These are phyloP conservation scores for Trypanosoma lewisi DNA, from an alignment of 208 protist species.

Conservation along the genomic window DNA sequence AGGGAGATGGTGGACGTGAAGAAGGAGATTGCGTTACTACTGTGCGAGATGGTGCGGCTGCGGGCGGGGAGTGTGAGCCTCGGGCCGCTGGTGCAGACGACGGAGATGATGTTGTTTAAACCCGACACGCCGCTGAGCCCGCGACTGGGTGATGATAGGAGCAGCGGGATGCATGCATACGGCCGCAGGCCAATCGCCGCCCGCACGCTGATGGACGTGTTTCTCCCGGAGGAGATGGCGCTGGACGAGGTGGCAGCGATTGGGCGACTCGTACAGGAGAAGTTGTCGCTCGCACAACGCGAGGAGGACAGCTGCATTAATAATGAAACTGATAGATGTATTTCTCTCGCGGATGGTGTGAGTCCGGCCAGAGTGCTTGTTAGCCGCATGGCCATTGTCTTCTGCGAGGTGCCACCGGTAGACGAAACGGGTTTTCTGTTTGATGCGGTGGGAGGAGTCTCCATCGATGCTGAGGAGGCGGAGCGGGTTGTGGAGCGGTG, in stretches of 20 bases:
- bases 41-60: conserved; percentile 38
- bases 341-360: conserved; percentile 7
- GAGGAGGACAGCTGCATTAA: neutral
- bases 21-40: conserved; percentile 28
- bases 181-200: conserved; percentile 49
- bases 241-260: conserved; percentile 17
- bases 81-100: conserved; percentile 42
- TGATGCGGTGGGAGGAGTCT: conserved; percentile 45
- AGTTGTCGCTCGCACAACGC: conserved; percentile 13
- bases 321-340: neutral
- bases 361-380: conserved; percentile 24
- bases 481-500: conserved; percentile 55
- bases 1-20: conserved; percentile 28
- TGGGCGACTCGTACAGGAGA: conserved; percentile 35
- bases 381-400: conserved; percentile 44
- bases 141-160: conserved; percentile 39
- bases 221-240: conserved; percentile 35
- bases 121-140: conserved; percentile 44
- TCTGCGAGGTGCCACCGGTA: conserved; percentile 54
- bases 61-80: conserved; percentile 33
- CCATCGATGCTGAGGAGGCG: conserved; percentile 36
- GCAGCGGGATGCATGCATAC: conserved; percentile 36
- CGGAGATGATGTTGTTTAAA: conserved; percentile 75
- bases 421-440: conserved; percentile 70
- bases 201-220: conserved; percentile 62